Percentiles rank a stretch among this genome's conserved stretches.
phyloP scores from a whole-genome alignment of 805 yeast species.

The Ogataea zsoltii region DNA sequence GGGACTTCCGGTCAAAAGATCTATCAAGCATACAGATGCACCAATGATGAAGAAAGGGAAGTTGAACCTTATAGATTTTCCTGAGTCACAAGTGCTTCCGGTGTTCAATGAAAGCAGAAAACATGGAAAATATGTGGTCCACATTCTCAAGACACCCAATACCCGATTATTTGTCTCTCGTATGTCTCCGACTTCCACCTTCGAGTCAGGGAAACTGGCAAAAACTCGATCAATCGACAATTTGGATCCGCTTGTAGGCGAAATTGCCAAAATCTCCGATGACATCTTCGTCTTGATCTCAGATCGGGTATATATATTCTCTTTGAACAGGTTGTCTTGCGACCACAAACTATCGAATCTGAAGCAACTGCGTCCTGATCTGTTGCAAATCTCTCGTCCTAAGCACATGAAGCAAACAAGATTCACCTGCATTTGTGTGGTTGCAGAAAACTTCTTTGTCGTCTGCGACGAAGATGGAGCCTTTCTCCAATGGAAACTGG shows the following conservation, averaged over 20 bases:
- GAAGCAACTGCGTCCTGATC: neutral
- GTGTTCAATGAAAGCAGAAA: neutral
- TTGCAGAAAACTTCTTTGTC: neutral
- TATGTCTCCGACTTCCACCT: neutral
- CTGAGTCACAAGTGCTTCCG: neutral
- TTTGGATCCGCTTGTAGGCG: neutral
- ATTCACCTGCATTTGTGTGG: neutral
- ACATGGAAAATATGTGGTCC: neutral
- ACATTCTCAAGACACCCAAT: neutral
- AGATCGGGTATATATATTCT: constrained; percentile 5
- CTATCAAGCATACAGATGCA: neutral
- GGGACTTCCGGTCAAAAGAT: too few relatives aligned
- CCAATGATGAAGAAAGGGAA: neutral
- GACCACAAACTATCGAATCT: too few relatives aligned
- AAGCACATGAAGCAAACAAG: neutral
- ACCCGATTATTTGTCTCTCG: neutral
- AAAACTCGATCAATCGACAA: neutral
- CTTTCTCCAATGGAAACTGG: neutral
- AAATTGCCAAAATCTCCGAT: neutral
- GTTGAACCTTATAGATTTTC: neutral
- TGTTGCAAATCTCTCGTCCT: neutral
- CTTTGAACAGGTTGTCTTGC: neutral
- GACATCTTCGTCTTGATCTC: constrained; percentile 8
- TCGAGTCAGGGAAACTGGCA: neutral
- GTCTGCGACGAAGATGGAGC: neutral